Conservation (phyloP, 345 rosid genomes). For the Raphanus sativus region DNA sequence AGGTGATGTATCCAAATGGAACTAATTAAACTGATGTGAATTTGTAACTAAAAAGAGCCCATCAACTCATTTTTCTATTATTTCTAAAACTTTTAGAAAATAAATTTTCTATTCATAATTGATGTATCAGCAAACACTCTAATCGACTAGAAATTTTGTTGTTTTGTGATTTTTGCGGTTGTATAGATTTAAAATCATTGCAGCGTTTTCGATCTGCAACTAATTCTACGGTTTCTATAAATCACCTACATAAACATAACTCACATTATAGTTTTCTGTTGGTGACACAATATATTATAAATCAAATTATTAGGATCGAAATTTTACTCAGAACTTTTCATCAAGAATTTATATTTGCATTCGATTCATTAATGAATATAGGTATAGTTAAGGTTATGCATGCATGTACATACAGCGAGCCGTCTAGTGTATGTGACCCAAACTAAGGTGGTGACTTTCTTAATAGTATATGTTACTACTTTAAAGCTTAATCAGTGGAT, state of each 20-base stretch:
- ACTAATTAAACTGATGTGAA: background rate
- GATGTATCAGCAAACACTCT: background rate
- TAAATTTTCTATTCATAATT: background rate
- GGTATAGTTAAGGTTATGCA: background rate
- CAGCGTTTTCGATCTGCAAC: background rate
- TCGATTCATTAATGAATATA: too few species aligned
- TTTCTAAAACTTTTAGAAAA: background rate
- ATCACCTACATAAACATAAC: background rate
- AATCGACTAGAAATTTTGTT: background rate
- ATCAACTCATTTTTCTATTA: background rate
- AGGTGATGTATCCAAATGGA: background rate
- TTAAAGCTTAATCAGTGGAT: constrained; percentile 39
- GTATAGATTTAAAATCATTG: background rate
- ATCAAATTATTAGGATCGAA: background rate
- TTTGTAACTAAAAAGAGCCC: background rate
- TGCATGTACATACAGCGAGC: background rate
- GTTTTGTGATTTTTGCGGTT: background rate
- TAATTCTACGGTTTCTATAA: background rate
- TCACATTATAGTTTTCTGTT: background rate
- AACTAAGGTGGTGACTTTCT: constrained; percentile 18
- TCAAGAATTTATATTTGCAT: background rate
- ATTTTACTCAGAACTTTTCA: background rate
- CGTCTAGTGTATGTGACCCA: constrained; percentile 29
- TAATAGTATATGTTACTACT: constrained; percentile 1
- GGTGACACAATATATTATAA: background rate